These are phyloP conservation scores for Aspergillus tanneri DNA, from an alignment of 2,329 filamentous ascomycete species.

Conservation along the genomic window DNA sequence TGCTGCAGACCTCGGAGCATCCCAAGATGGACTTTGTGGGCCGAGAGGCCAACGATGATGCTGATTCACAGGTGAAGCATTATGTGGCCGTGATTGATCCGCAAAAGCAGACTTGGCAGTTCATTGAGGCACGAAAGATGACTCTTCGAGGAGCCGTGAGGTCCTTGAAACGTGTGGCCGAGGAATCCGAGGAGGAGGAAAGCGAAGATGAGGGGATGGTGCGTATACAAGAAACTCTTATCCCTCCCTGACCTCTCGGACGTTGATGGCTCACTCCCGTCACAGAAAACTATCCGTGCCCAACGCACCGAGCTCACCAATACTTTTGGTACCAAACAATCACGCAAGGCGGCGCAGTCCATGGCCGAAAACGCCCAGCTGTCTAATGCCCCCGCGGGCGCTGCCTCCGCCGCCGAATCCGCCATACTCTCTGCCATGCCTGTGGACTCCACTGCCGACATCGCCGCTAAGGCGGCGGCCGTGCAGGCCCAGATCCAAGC, in stretches of 20 bases:
- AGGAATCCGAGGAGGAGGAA: slow-evolving; percentile 30
- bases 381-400: slow-evolving; percentile 38
- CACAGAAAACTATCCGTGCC: slow-evolving; percentile 38
- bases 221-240: not conserved
- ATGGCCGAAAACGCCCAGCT: slow-evolving; percentile 50
- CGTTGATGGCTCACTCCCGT: not conserved
- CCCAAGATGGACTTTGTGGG: slow-evolving; percentile 61
- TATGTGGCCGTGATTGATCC: slow-evolving; percentile 63
- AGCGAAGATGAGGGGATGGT: slow-evolving; percentile 34
- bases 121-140: slow-evolving; percentile 56
- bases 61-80: slow-evolving; percentile 56
- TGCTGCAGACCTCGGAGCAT: slow-evolving; percentile 62
- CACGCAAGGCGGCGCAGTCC: slow-evolving; percentile 49
- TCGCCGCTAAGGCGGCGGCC: slow-evolving; percentile 33
- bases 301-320: slow-evolving; percentile 47
- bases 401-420: slow-evolving; percentile 41
- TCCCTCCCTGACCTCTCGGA: not conserved
- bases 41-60: slow-evolving; percentile 49
- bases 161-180: slow-evolving; percentile 25
- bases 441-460: slow-evolving; percentile 30
- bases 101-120: slow-evolving; percentile 51
- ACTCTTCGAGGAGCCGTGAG: slow-evolving; percentile 53
- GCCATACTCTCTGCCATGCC: slow-evolving; percentile 47
- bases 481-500: slow-evolving; percentile 46
- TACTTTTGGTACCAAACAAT: slow-evolving; percentile 52